These are phyloP conservation scores for Linnemannia exigua DNA, from an alignment of 192 early-diverging fungal species.

Conservation along the genomic window DNA sequence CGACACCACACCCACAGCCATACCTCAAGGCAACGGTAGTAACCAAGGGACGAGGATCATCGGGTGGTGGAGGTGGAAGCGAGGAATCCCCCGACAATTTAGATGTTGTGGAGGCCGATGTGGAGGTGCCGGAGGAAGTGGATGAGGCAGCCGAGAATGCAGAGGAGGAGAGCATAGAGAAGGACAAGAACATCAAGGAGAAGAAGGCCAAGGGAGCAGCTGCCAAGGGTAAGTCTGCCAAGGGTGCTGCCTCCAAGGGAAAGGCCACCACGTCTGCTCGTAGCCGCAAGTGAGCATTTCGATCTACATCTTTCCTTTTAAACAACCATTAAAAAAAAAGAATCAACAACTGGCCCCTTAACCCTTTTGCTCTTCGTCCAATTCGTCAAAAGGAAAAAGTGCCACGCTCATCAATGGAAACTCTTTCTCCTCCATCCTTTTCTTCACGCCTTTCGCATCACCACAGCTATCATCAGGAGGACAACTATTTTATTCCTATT, in stretches of 20 bases:
- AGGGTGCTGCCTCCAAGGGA: slow-evolving; percentile 20
- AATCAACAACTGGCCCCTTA: neutral
- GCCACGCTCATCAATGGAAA: neutral
- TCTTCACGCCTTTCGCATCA: neutral
- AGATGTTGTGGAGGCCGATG: slow-evolving; percentile 67
- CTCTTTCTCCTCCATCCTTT: neutral
- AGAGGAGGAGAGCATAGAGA: slow-evolving; percentile 69
- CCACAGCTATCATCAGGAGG: neutral
- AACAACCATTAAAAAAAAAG: neutral
- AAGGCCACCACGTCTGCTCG: slow-evolving; percentile 33
- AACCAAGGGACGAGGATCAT: slow-evolving; percentile 38
- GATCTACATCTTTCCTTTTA: neutral
- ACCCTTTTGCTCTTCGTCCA: neutral
- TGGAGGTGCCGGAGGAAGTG: slow-evolving; percentile 60
- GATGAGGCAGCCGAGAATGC: slow-evolving; percentile 65
- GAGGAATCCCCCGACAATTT: slow-evolving; percentile 66
- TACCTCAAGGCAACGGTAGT: slow-evolving; percentile 58
- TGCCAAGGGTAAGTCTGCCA: slow-evolving; percentile 21
- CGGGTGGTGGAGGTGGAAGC: slow-evolving; percentile 25
- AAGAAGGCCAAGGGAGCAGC: slow-evolving; percentile 35
- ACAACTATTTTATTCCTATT: neutral
- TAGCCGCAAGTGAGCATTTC: slow-evolving; percentile 9
- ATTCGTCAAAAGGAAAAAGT: neutral
- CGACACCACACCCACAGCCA: slow-evolving; percentile 70
- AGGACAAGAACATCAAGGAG: slow-evolving; percentile 62